Evolutionary conservation across 202 grass and related monocot genomes (phyloP).

Genomic region (Digitaria exilis): DNA sequence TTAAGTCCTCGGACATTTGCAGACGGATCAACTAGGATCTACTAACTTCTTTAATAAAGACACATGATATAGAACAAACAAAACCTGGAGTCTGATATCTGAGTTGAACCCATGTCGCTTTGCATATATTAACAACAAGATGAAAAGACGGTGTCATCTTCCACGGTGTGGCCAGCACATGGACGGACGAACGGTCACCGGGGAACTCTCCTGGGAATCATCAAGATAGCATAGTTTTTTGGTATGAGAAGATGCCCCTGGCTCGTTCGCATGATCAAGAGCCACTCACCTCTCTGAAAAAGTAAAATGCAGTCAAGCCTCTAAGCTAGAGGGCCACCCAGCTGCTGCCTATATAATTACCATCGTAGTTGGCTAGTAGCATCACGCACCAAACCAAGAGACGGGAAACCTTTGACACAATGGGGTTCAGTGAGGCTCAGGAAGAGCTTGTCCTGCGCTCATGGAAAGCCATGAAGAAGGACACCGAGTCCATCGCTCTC

Average conservation of each 20-base stretch:
- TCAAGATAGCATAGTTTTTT: not conserved
- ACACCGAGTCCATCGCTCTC: conserved; percentile 54
- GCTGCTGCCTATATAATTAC: conserved; percentile 16
- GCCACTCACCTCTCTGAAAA: not conserved
- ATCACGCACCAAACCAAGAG: not conserved
- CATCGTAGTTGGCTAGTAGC: not conserved
- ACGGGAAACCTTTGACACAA: not conserved
- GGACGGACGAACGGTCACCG: not conserved
- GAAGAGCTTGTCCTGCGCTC: conserved; percentile 75
- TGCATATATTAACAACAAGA: not conserved
- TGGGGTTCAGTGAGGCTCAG: conserved; percentile 70
- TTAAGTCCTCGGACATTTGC: not conserved
- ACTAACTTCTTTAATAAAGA: not conserved
- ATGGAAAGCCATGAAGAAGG: conserved; percentile 78
- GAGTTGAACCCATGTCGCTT: not conserved
- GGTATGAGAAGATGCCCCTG: conserved; percentile 6
- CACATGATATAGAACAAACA: not conserved
- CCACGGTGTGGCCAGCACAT: not conserved
- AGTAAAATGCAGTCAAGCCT: not conserved
- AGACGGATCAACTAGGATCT: not conserved
- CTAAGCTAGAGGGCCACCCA: conserved; percentile 3
- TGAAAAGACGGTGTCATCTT: not conserved
- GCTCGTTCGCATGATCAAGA: conserved; percentile 9
- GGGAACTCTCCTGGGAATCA: conserved; percentile 7
- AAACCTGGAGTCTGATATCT: not conserved